phyloP scores from a whole-genome alignment of 106 monocot species.

The Dendrobium catenatum region DNA sequence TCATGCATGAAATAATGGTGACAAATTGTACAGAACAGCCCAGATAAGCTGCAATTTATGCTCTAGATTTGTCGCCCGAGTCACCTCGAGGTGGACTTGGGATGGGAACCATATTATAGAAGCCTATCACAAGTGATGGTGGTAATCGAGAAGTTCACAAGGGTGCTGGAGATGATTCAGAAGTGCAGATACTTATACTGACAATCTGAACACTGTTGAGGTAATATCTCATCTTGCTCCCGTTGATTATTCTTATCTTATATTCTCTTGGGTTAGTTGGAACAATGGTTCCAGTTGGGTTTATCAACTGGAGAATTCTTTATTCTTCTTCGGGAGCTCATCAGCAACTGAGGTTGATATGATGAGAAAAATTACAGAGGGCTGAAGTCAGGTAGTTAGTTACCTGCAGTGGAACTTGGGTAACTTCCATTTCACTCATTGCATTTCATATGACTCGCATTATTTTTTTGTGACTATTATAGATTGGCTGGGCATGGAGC shows the following conservation, averaged over 20 bases:
- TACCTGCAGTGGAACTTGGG: neutral
- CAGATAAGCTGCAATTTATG: conserved; percentile 1
- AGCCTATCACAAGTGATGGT: neutral
- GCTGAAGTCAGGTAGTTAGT: neutral
- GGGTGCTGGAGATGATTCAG: conserved; percentile 9
- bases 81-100: conserved; percentile 9
- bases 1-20: neutral
- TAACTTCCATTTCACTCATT: neutral
- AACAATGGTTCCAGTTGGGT: conserved; percentile 13
- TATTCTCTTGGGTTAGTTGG: conserved; percentile 30
- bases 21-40: neutral
- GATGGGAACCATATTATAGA: neutral
- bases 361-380: conserved; percentile 1
- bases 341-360: neutral
- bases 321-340: neutral
- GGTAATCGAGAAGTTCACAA: neutral
- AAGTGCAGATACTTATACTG: conserved; percentile 24
- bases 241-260: conserved; percentile 18
- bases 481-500: neutral
- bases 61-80: neutral
- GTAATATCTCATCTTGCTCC: conserved; percentile 19
- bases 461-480: neutral
- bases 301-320: neutral
- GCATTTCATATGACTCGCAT: neutral
- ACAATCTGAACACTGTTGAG: conserved; percentile 37